Evolutionary conservation across 306 rosid species (phyloP).

Genomic region (Boehmeria nivea): DNA sequence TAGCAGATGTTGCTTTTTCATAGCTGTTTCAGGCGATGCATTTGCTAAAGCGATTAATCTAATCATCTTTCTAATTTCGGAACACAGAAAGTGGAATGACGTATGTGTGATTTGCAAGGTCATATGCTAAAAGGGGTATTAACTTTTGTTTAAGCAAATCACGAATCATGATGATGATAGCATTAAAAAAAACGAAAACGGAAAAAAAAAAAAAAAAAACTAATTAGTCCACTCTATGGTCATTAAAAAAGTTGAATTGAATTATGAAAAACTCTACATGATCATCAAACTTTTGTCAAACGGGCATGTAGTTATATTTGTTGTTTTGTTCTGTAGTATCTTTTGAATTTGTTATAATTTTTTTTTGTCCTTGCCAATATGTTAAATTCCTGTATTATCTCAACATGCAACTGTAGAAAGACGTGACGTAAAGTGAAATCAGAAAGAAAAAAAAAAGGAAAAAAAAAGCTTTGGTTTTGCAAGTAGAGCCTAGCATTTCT

Average conservation of each 20-base stretch:
- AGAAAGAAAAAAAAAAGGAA: constrained; percentile 8
- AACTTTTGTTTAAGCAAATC: background rate
- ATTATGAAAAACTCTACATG: no score
- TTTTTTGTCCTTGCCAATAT: background rate
- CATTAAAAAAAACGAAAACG: no score
- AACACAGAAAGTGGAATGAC: constrained; percentile 9
- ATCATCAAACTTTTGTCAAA: background rate
- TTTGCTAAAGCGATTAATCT: background rate
- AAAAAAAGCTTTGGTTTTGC: constrained; percentile 15
- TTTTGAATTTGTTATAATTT: no score
- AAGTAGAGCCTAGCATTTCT: constrained; percentile 29
- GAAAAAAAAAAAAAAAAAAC: no score
- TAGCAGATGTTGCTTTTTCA: no score
- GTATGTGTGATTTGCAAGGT: background rate
- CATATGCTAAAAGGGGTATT: constrained; percentile 9
- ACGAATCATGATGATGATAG: no score
- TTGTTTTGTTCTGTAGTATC: background rate
- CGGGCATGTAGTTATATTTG: background rate
- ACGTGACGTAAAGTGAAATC: constrained; percentile 61
- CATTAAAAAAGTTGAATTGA: no score
- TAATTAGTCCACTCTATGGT: no score
- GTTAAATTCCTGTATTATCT: background rate
- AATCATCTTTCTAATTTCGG: constrained; percentile 5
- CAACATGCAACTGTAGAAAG: constrained; percentile 25
- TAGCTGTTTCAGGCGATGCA: constrained; percentile 1